phyloP scores from a whole-genome alignment of 2,329 filamentous ascomycete genomes.

The Bipolaris victoriae region DNA sequence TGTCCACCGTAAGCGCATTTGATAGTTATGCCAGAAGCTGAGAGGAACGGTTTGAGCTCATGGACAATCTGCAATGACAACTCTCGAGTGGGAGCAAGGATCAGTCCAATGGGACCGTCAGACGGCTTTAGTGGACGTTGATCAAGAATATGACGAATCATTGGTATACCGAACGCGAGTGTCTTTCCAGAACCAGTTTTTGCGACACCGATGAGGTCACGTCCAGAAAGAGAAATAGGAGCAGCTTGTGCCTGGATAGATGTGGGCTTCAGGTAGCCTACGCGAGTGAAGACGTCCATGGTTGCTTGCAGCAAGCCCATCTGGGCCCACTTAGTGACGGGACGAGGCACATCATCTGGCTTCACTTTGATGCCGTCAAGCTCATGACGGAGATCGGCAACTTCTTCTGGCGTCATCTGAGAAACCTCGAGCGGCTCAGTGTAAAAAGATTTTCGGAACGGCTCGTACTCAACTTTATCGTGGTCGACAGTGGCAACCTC shows the following conservation, averaged over 20 bases:
- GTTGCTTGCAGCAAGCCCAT: slow-evolving; percentile 88
- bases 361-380: slow-evolving; percentile 92
- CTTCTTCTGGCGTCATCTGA: slow-evolving; percentile 82
- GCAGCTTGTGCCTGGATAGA: slow-evolving; percentile 95
- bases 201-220: slow-evolving; percentile 93
- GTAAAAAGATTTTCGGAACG: slow-evolving; percentile 94
- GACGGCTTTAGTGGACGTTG: slow-evolving; percentile 80
- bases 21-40: slow-evolving; percentile 80
- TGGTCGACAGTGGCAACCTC: slow-evolving; percentile 91
- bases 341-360: slow-evolving; percentile 80
- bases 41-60: slow-evolving; percentile 93
- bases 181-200: slow-evolving; percentile 99
- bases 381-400: slow-evolving; percentile 80
- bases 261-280: slow-evolving; percentile 88
- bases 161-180: slow-evolving; percentile 90
- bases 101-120: slow-evolving; percentile 85
- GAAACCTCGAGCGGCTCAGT: slow-evolving; percentile 84
- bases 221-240: slow-evolving; percentile 92
- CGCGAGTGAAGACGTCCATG: slow-evolving; percentile 78
- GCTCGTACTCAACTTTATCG: slow-evolving; percentile 80
- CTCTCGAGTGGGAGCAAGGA: slow-evolving; percentile 94
- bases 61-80: slow-evolving; percentile 91
- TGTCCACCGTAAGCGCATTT: slow-evolving; percentile 95
- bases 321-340: slow-evolving; percentile 95
- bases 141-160: slow-evolving; percentile 98